Conservation (phyloP, 2,329 filamentous ascomycete genomes). For the Microdochium bolleyi region DNA sequence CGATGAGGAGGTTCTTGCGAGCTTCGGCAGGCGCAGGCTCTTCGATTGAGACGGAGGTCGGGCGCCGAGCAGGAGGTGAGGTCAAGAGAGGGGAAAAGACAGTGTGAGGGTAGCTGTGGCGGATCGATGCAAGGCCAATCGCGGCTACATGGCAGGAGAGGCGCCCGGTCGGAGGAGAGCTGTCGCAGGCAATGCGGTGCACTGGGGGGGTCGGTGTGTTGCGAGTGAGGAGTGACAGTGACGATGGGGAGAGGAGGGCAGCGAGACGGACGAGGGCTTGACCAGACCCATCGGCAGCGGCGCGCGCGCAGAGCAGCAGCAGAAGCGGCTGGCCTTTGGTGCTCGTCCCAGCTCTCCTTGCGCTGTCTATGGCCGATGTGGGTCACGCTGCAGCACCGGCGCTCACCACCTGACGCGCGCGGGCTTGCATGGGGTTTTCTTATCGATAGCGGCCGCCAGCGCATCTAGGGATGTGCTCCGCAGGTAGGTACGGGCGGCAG, state of each 20-base stretch:
- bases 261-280: not conserved
- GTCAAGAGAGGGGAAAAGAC: not conserved
- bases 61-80: not conserved
- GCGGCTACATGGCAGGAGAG: not conserved
- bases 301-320: not conserved
- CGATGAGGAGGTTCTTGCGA: not conserved
- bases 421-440: not conserved
- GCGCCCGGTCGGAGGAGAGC: not conserved
- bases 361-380: not conserved
- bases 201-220: not conserved
- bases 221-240: not conserved
- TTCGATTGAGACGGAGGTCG: not conserved
- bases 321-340: not conserved
- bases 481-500: not conserved
- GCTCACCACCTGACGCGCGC: constrained; percentile 1
- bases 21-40: not conserved
- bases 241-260: not conserved
- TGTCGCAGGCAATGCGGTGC: not conserved
- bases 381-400: not conserved
- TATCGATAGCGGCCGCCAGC: not conserved
- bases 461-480: not conserved
- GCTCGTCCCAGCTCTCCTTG: not conserved
- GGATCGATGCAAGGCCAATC: not conserved
- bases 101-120: not conserved
- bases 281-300: not conserved